Base-by-base conservation (phyloP, 352 stramenopile genomes). In the Globisporangium apiculatum region DNA sequence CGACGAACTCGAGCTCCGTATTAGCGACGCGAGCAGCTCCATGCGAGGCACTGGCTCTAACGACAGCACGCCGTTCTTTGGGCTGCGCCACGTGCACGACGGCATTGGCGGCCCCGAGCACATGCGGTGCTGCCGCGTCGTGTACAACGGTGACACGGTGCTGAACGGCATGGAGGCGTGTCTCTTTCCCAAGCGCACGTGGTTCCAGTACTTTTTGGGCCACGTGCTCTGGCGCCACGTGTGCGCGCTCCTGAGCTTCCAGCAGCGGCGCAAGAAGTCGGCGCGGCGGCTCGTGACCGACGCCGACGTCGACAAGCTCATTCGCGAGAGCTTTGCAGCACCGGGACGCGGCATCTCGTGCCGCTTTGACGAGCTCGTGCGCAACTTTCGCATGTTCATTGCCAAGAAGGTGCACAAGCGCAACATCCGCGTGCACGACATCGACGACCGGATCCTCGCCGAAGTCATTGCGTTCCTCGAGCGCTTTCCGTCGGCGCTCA, bases 351-450 rank as follows among this genome's bases (percentile, higher is more conserved):
- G 74, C n/a, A 87, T 86, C 7, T 89, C 76, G 17, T 91, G 82
- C 57, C 71, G 82, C 53, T 91, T 91, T 58, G 82, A 91, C 37
- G 82, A 91, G 48, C 71, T 91, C 31, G 79, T 91, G 45, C 75
- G 79, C 38, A 88, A 89, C 55, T 90, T 91, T 54, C 77, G 82
- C 60, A 84, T 91, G 68, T 85, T 91, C 47, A 86, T 91, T 50
- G 76, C 78, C 15, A 91, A 92, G 55, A 89, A 89, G 51, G 67
- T 79, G 38, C 77, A 89, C 61, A 76, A 76, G 45, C 71, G 71
- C 31, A 68, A 75, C 48, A 68, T 83, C 60, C 71, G 68, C 40
- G 72, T 89, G 11, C 57, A 69, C 31, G 75, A 92, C 46, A 52
- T 90, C 47, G 79, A 92, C 45, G 79, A 84, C 31, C 75, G 72